phyloP scores from a whole-genome alignment of 441 rosid genomes.

The Adansonia madagascariensis region DNA sequence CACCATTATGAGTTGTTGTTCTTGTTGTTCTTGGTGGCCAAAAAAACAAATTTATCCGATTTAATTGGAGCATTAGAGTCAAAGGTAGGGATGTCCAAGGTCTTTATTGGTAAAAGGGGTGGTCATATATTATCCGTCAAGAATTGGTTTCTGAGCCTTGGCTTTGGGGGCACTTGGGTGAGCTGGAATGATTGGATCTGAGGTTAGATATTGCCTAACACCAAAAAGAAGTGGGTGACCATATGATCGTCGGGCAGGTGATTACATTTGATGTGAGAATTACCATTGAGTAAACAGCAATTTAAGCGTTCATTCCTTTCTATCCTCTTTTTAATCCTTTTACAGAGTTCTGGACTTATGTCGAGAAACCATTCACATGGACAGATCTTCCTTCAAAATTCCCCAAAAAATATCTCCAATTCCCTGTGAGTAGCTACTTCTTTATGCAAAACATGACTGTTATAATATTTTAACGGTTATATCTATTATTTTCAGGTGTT shows the following conservation, averaged over 20 bases:
- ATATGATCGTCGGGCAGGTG: neutral
- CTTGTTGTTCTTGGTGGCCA: neutral
- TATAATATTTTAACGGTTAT: slow-evolving; percentile 9
- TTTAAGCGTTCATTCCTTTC: neutral
- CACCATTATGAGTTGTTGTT: neutral
- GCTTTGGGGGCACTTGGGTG: neutral
- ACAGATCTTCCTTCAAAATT: slow-evolving; percentile 91
- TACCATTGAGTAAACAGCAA: neutral
- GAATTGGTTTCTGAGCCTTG: neutral
- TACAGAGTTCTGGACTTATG: slow-evolving; percentile 96
- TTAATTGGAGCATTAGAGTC: neutral
- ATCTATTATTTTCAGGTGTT: slow-evolving; percentile 60
- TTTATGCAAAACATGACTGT: neutral
- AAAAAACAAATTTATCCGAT: neutral
- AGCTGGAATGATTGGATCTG: neutral
- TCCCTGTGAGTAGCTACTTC: slow-evolving; percentile 68
- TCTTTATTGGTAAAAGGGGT: neutral
- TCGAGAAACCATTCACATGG: slow-evolving; percentile 97
- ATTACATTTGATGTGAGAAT: neutral
- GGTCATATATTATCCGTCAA: neutral
- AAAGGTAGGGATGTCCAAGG: neutral
- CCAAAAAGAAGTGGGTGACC: neutral
- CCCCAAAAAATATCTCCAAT: slow-evolving; percentile 93
- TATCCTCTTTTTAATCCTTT: slow-evolving; percentile 26
- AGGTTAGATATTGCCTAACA: neutral